Conservation (phyloP, 768 basidiomycete genomes). For the Kwoniella heveanensis region DNA sequence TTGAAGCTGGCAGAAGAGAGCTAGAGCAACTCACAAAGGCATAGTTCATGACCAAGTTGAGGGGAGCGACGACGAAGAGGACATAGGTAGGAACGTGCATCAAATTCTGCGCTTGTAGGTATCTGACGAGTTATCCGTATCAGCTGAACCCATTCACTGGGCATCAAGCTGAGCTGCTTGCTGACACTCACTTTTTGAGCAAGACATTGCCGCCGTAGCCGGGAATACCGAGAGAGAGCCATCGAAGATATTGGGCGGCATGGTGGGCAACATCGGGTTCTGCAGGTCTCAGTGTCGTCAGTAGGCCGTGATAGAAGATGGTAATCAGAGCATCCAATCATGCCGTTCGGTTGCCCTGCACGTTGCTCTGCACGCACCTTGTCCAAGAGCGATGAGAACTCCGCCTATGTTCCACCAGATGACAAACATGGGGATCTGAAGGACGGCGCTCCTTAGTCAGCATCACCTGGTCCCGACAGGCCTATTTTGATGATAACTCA, state of each 20-base stretch:
- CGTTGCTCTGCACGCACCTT: conserved; percentile 30
- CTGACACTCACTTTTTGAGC: conserved; percentile 58
- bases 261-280: conserved; percentile 80
- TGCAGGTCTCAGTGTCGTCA: conserved; percentile 54
- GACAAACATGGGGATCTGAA: conserved; percentile 60
- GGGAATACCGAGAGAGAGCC: conserved; percentile 75
- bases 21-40: conserved; percentile 63
- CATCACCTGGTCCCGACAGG: too few relatives aligned
- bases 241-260: conserved; percentile 76
- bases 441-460: neutral
- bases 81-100: conserved; percentile 84
- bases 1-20: too few relatives aligned
- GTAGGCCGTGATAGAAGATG: neutral
- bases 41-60: conserved; percentile 81
- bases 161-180: neutral
- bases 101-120: conserved; percentile 83
- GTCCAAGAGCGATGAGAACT: conserved; percentile 65
- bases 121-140: conserved; percentile 53
- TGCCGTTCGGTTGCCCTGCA: too few relatives aligned
- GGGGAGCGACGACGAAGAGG: conserved; percentile 76
- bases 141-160: neutral
- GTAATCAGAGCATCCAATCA: too few relatives aligned
- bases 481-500: conserved; percentile 15
- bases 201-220: conserved; percentile 67
- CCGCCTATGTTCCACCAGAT: conserved; percentile 83